Evolutionary conservation across 352 stramenopile genomes (phyloP), one percentile per base, ranked within the genome.

Genomic region (Pythium utonaiense): DNA sequence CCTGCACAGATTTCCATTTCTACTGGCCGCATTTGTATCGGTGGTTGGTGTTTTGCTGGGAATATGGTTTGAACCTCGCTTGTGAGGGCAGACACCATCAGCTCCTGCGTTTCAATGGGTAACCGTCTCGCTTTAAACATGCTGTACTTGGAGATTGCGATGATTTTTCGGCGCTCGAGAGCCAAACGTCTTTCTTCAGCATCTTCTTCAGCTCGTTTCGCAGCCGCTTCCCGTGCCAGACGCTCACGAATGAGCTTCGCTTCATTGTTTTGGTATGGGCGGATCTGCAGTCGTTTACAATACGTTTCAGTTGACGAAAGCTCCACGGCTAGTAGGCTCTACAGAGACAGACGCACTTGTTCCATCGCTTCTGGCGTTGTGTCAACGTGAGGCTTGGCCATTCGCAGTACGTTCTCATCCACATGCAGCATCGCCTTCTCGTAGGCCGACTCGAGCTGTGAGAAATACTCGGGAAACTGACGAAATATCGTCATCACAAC

Each of bases 391-490:
- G 59, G 19, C 6, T 66, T 71, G 1, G 79, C 78, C 8, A 79
- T 60, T 3, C 50, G 66, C n/a, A 89, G 34, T 4, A 91, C 70
- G 40, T 71, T 69, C 22, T 91, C 77, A 47, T 89, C 78, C 0
- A 76, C 71, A 47, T 91, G 78, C 10, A 89, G 67, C 70, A 84
- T 76, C 3, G 78, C 81, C 38, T 77, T 79, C 9, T 76, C 59
- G 38, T 91, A 89, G 21, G 78, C 56, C 27, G 62, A 63, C 52
- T 88, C 68, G 16, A 91, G 70, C 42, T 77, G 60, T n/a, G 68
- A 53, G 54, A 89, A 91, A 36, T 66, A 78, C 66, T 85, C 81
- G 34, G 81, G 81, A 22, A 62, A 77, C 53, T 91, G 81, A 1
- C 78, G 67, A 59, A 71, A 85, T 6, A 90, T 64, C 14, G 60